Percentiles rank a stretch among this genome's conserved stretches.
phyloP scores from a whole-genome alignment of 202 grass and related monocot species.

The Zoysia matrella region DNA sequence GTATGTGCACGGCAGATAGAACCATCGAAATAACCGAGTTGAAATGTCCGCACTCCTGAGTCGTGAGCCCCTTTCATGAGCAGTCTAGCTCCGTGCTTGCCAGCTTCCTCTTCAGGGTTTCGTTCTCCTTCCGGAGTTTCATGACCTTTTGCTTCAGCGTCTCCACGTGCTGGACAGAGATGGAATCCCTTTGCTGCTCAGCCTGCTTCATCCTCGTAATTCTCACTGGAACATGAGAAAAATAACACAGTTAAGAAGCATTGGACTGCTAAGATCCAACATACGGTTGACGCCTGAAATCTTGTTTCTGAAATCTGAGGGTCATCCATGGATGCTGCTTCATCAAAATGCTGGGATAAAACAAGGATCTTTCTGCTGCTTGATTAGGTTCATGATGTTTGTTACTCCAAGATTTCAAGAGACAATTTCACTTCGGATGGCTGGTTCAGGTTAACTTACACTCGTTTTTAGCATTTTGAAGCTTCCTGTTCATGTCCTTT shows the following conservation, averaged over 20 bases:
- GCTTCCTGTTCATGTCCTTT: slow-evolving; percentile 63
- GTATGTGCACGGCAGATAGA: not conserved
- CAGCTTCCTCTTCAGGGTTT: slow-evolving; percentile 73
- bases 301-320: not conserved
- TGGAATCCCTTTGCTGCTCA: slow-evolving; percentile 75
- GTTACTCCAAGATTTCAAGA: not conserved
- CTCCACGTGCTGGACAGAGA: slow-evolving; percentile 70
- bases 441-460: slow-evolving; percentile 46
- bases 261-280: not conserved
- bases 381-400: not conserved
- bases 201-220: slow-evolving; percentile 62
- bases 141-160: slow-evolving; percentile 75
- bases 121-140: slow-evolving; percentile 84
- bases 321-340: not conserved
- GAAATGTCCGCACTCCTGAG: not conserved
- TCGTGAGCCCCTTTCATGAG: slow-evolving; percentile 21
- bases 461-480: slow-evolving; percentile 76
- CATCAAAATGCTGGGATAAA: not conserved
- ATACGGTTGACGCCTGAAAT: not conserved
- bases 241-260: slow-evolving; percentile 9
- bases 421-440: not conserved
- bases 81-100: slow-evolving; percentile 54
- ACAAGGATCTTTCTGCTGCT: not conserved
- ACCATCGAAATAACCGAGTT: not conserved
- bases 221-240: slow-evolving; percentile 54